phyloP scores from a whole-genome alignment of 108 stramenopile genomes.

The Pseudonitzschia multistriata region DNA sequence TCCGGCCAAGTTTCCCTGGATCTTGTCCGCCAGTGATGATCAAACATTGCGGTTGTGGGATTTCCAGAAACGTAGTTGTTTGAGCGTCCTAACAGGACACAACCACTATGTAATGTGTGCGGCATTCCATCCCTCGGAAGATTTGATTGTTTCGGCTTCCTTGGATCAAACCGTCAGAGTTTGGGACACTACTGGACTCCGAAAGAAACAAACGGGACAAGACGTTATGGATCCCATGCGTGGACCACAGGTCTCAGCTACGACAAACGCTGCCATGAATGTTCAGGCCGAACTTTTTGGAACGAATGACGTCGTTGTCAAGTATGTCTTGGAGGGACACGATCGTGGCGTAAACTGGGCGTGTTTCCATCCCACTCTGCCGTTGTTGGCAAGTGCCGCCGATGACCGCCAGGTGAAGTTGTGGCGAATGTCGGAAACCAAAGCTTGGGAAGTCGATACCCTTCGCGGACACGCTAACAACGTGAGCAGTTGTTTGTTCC shows the following conservation, averaged over 20 bases:
- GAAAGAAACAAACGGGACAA: conserved; percentile 92
- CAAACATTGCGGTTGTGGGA: conserved; percentile 99
- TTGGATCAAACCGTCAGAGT: conserved; percentile 99
- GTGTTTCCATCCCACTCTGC: conserved; percentile 96
- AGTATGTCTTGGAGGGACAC: conserved; percentile 99
- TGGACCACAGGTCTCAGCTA: conserved; percentile 28
- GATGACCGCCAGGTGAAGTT: conserved; percentile 99
- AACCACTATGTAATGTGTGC: conserved; percentile 99
- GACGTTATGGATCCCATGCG: conserved; percentile 46
- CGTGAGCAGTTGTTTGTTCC: conserved; percentile 97
- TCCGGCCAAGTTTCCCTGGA: conserved; percentile 94
- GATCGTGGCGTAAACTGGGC: conserved; percentile 99
- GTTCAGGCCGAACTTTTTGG: conserved; percentile 98
- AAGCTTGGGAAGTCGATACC: conserved; percentile 99
- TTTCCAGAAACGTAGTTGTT: conserved; percentile 94
- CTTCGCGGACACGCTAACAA: conserved; percentile 99
- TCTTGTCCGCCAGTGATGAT: conserved; percentile 91
- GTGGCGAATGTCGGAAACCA: conserved; percentile 99
- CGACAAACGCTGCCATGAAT: conserved; percentile 74
- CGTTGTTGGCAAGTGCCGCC: conserved; percentile 94
- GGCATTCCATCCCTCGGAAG: conserved; percentile 97
- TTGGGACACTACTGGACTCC: conserved; percentile 97
- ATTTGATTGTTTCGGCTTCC: conserved; percentile 97
- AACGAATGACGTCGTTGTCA: conserved; percentile 98
- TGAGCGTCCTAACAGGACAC: conserved; percentile 98